Evolutionary conservation across 768 basidiomycete species (phyloP).

Genomic region (Panellus pusillus): DNA sequence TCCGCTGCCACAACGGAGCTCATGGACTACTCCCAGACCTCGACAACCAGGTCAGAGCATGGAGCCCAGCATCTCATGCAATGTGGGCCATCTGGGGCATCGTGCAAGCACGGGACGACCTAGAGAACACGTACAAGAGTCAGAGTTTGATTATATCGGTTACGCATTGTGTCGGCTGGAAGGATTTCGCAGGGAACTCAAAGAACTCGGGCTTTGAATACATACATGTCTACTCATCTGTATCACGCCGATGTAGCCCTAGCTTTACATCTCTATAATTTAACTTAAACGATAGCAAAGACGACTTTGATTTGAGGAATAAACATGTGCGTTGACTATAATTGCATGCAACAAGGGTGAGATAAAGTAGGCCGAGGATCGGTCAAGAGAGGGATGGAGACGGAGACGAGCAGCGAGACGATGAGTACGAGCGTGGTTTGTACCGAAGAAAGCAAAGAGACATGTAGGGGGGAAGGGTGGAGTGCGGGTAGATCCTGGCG

Average conservation of each 20-base stretch:
- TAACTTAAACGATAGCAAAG: constrained; percentile 9
- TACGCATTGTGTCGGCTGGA: constrained; percentile 75
- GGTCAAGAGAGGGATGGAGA: constrained; percentile 27
- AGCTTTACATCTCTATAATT: constrained; percentile 30
- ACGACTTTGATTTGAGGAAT: constrained; percentile 22
- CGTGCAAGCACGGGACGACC: constrained; percentile 80
- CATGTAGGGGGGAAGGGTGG: constrained; percentile 21
- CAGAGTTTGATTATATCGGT: constrained; percentile 88
- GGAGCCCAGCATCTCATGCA: constrained; percentile 89
- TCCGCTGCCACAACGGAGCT: constrained; percentile 40
- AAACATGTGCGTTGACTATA: constrained; percentile 28
- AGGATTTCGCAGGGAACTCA: constrained; percentile 58
- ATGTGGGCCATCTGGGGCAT: constrained; percentile 97
- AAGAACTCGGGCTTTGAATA: constrained; percentile 21
- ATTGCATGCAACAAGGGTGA: constrained; percentile 33
- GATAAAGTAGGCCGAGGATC: constrained; percentile 43
- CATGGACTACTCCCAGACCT: constrained; percentile 48
- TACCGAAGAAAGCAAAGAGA: constrained; percentile 18
- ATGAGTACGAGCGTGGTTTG: constrained; percentile 8
- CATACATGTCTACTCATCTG: not conserved
- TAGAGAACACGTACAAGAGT: constrained; percentile 56
- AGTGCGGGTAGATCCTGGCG: constrained; percentile 17
- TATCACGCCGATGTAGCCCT: no score
- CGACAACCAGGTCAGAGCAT: constrained; percentile 77
- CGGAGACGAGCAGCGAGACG: constrained; percentile 20